Evolutionary conservation across 2,329 filamentous ascomycete species (phyloP), one percentile per base, ranked within the genome.

Genomic region (Calonectria pauciramosa): DNA sequence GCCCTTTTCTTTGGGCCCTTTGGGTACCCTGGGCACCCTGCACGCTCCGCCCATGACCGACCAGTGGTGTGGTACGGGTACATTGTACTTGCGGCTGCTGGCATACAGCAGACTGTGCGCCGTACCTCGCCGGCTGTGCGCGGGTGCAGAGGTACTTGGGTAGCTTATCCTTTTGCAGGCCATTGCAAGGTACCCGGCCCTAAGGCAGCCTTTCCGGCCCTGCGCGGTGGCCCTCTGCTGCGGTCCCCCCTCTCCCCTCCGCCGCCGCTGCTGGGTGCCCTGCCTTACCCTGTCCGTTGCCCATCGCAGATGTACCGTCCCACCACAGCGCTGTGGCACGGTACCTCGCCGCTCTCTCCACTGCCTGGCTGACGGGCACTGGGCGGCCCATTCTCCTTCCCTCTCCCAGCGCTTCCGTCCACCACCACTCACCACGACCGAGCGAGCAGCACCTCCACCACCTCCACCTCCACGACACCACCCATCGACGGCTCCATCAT

Each of bases 151-250:
- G 68, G 68, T 70, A 70, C 68, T 63, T 51, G 38, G 38, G 32
- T 70, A 70, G 67, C 67, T 36, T 28, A 34, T 54, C 67, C 67
- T 49, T 18, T 69, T 47, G 67, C 67, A 47, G 59, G 59, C 36
- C 73, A 68, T 49, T 70, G 63, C 70, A 56, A 68, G 71, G 71
- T 66, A 69, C 65, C 56, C 59, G 71, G 49, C 71, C 71, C 65
- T 72, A 68, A 67, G 70, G 52, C 63, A 38, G 66, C 64, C 70
- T 67, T 54, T 60, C 51, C 51, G 44, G 64, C 64, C 49, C 56
- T 60, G 30, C 41, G 41, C 44, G 52, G 59, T 34, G 52, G 59
- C 23, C 44, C 56, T 44, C 41, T 44, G 30, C 51, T 30, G 51
- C 54, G 54, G 54, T 59, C 54, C 56, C 56, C 30, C 51, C 28